Conservation (phyloP, 2,329 filamentous ascomycete genomes). For the Cadophora sp. region DNA sequence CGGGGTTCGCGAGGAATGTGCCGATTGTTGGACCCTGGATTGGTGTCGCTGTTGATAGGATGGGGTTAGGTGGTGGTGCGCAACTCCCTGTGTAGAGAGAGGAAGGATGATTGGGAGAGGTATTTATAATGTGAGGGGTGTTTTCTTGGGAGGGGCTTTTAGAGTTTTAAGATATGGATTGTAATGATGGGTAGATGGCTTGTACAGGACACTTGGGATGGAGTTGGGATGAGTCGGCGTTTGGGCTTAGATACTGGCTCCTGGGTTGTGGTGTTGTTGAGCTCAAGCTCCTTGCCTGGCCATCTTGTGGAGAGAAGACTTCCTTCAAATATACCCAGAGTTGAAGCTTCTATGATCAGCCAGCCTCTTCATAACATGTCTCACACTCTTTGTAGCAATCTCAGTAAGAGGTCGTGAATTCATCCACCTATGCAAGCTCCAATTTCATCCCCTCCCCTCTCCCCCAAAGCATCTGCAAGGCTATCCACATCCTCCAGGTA, state of each 20-base stretch:
- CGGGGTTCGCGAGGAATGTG: conserved; percentile 82
- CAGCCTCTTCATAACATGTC: not conserved
- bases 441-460: conserved; percentile 2
- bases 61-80: conserved; percentile 73
- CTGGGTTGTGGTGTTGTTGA: conserved; percentile 22
- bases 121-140: not conserved
- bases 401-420: conserved; percentile 34
- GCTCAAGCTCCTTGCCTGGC: conserved; percentile 32
- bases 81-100: conserved; percentile 71
- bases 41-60: conserved; percentile 72
- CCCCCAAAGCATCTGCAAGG: conserved; percentile 33
- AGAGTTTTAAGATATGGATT: conserved; percentile 5
- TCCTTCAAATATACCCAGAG: conserved; percentile 26
- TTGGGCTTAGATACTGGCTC: conserved; percentile 26
- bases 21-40: conserved; percentile 90
- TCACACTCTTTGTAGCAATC: not conserved
- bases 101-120: conserved; percentile 49
- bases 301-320: conserved; percentile 13
- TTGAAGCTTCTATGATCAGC: not conserved
- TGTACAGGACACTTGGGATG: conserved; percentile 8
- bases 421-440: conserved; percentile 41
- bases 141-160: not conserved
- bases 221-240: conserved; percentile 29
- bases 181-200: conserved; percentile 9
- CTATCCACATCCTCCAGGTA: conserved; percentile 34